phyloP scores from a whole-genome alignment of 306 rosid species.

The Biancaea sappan region DNA sequence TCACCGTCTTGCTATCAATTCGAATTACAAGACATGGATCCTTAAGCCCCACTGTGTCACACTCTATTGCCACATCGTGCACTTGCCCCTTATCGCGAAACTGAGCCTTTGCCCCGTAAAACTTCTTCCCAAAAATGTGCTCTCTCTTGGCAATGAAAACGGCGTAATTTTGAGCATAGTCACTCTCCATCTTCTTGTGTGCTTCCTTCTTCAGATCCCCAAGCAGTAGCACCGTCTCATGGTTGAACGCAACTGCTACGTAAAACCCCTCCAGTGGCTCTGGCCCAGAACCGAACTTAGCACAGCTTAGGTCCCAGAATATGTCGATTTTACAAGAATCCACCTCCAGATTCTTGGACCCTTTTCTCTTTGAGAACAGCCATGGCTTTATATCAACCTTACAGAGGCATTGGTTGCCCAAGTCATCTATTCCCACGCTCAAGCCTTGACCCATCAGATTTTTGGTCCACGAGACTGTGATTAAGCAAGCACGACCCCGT shows the following conservation, averaged over 20 bases:
- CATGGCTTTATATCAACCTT: constrained; percentile 89
- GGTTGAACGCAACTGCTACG: constrained; percentile 58
- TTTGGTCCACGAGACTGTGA: constrained; percentile 86
- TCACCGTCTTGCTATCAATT: constrained; percentile 70
- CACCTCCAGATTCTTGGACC: constrained; percentile 69
- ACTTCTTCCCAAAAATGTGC: constrained; percentile 75
- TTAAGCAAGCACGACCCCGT: constrained; percentile 55
- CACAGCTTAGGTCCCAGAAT: constrained; percentile 74
- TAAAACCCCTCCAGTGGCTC: constrained; percentile 80
- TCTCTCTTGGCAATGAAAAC: constrained; percentile 70
- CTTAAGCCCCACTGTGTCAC: constrained; percentile 61
- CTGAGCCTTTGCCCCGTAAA: constrained; percentile 65
- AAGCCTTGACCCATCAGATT: constrained; percentile 85
- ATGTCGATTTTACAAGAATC: constrained; percentile 60
- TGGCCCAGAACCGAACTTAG: constrained; percentile 80
- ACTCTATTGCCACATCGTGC: constrained; percentile 76
- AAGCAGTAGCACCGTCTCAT: constrained; percentile 56
- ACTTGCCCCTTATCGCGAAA: constrained; percentile 68
- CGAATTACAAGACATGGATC: constrained; percentile 76
- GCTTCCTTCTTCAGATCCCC: constrained; percentile 75
- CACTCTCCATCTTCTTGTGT: constrained; percentile 49
- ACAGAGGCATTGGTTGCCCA: constrained; percentile 58
- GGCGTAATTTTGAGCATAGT: constrained; percentile 45
- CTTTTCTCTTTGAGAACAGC: constrained; percentile 83
- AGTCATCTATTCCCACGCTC: constrained; percentile 67